Evolutionary conservation across 2,329 filamentous ascomycete genomes (phyloP).

Genomic region (Diaporthe batatas): DNA sequence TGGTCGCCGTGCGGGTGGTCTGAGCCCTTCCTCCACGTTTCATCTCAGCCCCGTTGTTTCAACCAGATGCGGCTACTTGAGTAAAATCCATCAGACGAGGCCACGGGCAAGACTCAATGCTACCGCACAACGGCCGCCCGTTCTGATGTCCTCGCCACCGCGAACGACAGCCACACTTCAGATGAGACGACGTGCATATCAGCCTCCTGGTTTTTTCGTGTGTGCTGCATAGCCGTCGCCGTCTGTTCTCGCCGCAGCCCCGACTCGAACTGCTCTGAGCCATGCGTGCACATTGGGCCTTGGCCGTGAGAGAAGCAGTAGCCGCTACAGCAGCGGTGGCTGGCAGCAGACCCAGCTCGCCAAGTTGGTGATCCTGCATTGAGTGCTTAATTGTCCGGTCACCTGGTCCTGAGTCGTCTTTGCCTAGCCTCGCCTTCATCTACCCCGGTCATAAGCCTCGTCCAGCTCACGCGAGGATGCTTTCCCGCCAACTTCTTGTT

Average conservation of each 20-base stretch:
- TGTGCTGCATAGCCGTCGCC: slow-evolving; percentile 2
- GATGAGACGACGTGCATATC: slow-evolving; percentile 32
- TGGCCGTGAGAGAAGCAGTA: neutral
- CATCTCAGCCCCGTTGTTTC: slow-evolving; percentile 35
- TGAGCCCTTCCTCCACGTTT: slow-evolving; percentile 34
- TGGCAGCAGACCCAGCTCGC: neutral
- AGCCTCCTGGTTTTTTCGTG: neutral
- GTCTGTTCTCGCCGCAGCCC: slow-evolving; percentile 27
- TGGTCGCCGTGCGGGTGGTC: slow-evolving; percentile 3
- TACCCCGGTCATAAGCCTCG: neutral
- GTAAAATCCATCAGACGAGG: slow-evolving; percentile 17
- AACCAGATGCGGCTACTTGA: slow-evolving; percentile 29
- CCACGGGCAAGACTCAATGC: slow-evolving; percentile 19
- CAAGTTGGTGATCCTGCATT: slow-evolving; percentile 11
- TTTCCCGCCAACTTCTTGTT: slow-evolving; percentile 18
- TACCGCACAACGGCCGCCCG: slow-evolving; percentile 22
- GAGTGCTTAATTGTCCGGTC: neutral
- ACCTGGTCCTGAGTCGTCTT: slow-evolving; percentile 21
- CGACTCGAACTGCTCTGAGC: slow-evolving; percentile 17
- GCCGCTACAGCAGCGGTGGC: neutral
- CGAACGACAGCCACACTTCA: slow-evolving; percentile 28
- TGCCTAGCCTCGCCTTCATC: slow-evolving; percentile 1
- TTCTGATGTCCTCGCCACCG: slow-evolving; percentile 27
- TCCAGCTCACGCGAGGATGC: neutral
- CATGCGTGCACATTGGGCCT: neutral